Conservation (phyloP, 1,284 basidiomycete genomes). For the Porogramme epimiltina region DNA sequence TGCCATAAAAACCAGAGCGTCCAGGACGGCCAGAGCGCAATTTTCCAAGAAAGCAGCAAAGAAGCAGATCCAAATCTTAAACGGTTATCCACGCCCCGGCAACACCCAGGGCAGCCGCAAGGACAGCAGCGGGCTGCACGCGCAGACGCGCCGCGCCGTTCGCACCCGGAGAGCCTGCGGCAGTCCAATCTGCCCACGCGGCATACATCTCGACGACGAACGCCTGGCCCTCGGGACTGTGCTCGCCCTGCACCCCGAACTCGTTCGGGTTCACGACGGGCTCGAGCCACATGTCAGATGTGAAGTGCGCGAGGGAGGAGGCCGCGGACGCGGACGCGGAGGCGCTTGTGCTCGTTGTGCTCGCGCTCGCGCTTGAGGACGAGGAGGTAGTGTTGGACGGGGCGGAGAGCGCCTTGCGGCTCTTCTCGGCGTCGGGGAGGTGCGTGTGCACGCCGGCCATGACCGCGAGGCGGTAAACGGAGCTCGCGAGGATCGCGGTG, state of each 20-base stretch:
- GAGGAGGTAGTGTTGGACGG: slow-evolving; percentile 13
- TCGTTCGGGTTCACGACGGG: slow-evolving; percentile 56
- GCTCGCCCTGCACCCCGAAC: slow-evolving; percentile 37
- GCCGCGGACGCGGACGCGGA: slow-evolving; percentile 15
- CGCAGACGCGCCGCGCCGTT: slow-evolving; percentile 21
- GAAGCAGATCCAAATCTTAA: too few relatives aligned
- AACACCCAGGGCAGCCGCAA: too few relatives aligned
- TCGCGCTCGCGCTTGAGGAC: slow-evolving; percentile 6
- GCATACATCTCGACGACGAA: slow-evolving; percentile 57
- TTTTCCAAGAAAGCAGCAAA: too few relatives aligned
- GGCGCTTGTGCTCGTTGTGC: slow-evolving; percentile 5
- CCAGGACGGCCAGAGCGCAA: too few relatives aligned
- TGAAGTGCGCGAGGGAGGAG: slow-evolving; percentile 47
- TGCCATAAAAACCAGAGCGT: too few relatives aligned
- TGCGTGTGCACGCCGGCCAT: slow-evolving; percentile 51
- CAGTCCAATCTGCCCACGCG: slow-evolving; percentile 52
- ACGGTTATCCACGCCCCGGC: too few relatives aligned
- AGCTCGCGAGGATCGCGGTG: slow-evolving; percentile 76
- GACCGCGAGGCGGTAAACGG: slow-evolving; percentile 71
- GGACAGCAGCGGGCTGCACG: too few relatives aligned
- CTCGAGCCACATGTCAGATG: slow-evolving; percentile 49
- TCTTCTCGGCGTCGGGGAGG: slow-evolving; percentile 59
- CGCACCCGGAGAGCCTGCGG: slow-evolving; percentile 37
- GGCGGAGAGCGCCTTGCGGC: slow-evolving; percentile 51
- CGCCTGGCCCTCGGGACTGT: slow-evolving; percentile 56